Conservation (phyloP, 768 basidiomycete species). For the Daedalea quercina region DNA sequence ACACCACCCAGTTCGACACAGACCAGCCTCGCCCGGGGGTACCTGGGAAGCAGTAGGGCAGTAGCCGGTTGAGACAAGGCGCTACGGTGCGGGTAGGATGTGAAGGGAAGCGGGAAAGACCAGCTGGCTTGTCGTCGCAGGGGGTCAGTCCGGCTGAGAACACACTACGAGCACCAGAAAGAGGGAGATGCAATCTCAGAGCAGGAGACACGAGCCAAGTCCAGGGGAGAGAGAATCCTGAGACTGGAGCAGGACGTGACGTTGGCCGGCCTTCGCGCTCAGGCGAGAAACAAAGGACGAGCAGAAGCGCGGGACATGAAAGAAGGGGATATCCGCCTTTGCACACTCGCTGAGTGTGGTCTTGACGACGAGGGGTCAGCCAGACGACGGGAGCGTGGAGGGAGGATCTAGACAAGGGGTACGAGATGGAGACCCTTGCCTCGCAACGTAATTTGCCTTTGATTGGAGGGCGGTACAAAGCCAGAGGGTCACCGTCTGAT, state of each 20-base stretch:
- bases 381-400: neutral
- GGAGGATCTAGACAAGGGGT: neutral
- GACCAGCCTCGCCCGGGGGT: neutral
- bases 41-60: conserved; percentile 4
- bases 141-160: conserved; percentile 19
- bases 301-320: conserved; percentile 6
- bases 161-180: conserved; percentile 17
- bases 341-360: conserved; percentile 1
- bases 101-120: conserved; percentile 8
- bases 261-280: conserved; percentile 6
- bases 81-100: neutral
- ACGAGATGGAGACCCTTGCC: neutral
- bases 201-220: conserved; percentile 1
- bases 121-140: conserved; percentile 17
- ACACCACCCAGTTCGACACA: neutral
- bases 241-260: conserved; percentile 13
- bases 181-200: conserved; percentile 17
- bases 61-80: conserved; percentile 2
- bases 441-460: neutral
- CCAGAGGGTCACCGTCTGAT: neutral
- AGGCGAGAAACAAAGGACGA: conserved; percentile 6
- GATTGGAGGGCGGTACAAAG: neutral
- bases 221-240: conserved; percentile 7
- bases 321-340: conserved; percentile 7
- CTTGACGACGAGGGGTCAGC: conserved; percentile 2